Conservation (phyloP, 129 eudicot genomes). For the Escallonia herrerae region DNA sequence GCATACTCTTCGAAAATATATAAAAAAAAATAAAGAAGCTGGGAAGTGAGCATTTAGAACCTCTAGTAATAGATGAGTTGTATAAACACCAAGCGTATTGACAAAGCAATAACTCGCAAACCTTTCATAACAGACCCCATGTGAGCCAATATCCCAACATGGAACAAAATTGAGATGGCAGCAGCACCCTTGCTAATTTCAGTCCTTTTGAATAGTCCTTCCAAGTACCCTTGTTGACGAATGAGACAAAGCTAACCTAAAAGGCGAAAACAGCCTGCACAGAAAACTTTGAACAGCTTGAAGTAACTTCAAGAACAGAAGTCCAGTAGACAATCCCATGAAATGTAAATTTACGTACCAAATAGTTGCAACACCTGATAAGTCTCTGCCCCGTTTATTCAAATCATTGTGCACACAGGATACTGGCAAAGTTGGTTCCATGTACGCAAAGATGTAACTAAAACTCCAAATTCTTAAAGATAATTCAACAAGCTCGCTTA, state of each 20-base stretch:
- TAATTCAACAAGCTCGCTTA: no score
- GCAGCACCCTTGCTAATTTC: neutral
- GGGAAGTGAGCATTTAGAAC: no score
- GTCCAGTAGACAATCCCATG: neutral
- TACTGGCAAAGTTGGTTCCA: neutral
- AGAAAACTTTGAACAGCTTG: neutral
- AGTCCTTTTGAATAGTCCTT: neutral
- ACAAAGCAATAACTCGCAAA: neutral
- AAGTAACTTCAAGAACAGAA: neutral
- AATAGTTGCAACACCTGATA: constrained; percentile 1
- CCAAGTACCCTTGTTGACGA: neutral
- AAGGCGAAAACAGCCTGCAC: constrained; percentile 5
- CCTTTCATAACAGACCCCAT: neutral
- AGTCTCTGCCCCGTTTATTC: neutral
- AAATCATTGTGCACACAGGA: neutral
- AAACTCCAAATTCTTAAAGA: neutral
- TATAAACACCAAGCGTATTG: neutral
- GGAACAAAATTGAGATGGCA: neutral
- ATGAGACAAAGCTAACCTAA: neutral
- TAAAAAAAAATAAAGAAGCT: no score
- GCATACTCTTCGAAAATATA: no score
- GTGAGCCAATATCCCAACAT: no score
- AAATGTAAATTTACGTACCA: constrained; percentile 1
- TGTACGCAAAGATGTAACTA: neutral
- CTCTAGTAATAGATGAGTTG: no score